These are phyloP conservation scores for Phytophthora chlamydospora DNA, from an alignment of 352 stramenopile genomes.

Conservation along the genomic window DNA sequence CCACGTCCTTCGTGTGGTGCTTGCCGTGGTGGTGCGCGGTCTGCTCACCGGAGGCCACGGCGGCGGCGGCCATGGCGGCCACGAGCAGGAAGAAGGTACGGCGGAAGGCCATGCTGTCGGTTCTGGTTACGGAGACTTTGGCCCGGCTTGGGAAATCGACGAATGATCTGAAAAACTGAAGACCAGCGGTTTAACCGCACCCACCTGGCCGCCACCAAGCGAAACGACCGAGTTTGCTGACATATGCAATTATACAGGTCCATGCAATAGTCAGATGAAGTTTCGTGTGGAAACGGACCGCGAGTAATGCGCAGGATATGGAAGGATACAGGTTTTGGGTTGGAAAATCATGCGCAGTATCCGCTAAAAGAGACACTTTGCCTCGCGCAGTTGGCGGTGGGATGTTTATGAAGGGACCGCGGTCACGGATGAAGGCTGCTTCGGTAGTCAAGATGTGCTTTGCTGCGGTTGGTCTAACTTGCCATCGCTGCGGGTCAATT, in stretches of 20 bases:
- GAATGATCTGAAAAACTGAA: constrained; percentile 28
- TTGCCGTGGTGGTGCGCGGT: constrained; percentile 22
- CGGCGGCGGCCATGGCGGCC: constrained; percentile 26
- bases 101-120: constrained; percentile 33
- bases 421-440: not conserved
- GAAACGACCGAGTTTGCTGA: constrained; percentile 18
- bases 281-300: not conserved
- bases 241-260: constrained; percentile 17
- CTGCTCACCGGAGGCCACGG: constrained; percentile 27
- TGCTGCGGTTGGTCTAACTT: too few species aligned
- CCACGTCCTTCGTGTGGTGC: constrained; percentile 23
- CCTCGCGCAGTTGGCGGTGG: constrained; percentile 15
- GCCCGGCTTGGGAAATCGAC: constrained; percentile 20
- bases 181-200: constrained; percentile 11
- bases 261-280: not conserved
- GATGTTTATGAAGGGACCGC: constrained; percentile 22
- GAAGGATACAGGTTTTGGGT: constrained; percentile 8
- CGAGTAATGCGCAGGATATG: constrained; percentile 4
- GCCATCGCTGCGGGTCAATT: too few species aligned
- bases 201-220: not conserved
- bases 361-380: constrained; percentile 16
- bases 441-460: not conserved
- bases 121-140: not conserved
- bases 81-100: constrained; percentile 37
- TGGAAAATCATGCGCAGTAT: constrained; percentile 24